Base-by-base conservation (phyloP, 2,329 filamentous ascomycete species). In the Chrysoporthe deuterocubensis region DNA sequence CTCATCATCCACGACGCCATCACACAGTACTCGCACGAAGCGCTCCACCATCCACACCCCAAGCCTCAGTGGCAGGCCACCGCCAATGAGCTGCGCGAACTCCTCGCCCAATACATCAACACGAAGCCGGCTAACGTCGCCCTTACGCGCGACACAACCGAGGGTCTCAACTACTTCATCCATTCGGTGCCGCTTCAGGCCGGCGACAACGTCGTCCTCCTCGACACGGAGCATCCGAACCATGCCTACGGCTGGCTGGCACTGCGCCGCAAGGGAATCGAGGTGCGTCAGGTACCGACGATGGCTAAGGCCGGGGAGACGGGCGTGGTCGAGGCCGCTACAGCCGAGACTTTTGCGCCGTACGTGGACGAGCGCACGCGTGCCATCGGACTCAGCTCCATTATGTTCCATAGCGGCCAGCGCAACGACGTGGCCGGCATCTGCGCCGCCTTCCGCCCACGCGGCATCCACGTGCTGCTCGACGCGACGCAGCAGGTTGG, bases 401-500 rank as follows among this genome's bases (percentile, higher is more conserved):
- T 78, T 44, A 75, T 77, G 71, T 78, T 78, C 65, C 76, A 78
- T 64, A 72, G 71, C 46, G 76, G 77, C 5, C 75, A 77, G 69
- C 65, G 65, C n/a, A 75, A 78, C 69, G 73, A 78, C 62, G 71
- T 78, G 0, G 70, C 70, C 5, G 71, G 71, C 14, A 74, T 78
- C 43, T 75, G 74, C 60, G 69, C 65, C 13, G 67, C 56, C 5
- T 77, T 71, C 48, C 64, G 76, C 11, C 73, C 72, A 0, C 54
- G 64, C 8, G 75, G 76, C 0, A 74, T 78, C 11, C 75, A 78
- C 26, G 73, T 78, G 2, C 71, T 78, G 0, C 74, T 71, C 0
- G 77, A 78, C 62, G 9, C 75, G 2, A 76, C 77, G 1, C 77
- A 78, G 68, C 75, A 76, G 8, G 75, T 76, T 14, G 79, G 78